These are phyloP conservation scores for Oryza longistaminata DNA, from an alignment of 176 grass and related monocot species.

Conservation along the genomic window DNA sequence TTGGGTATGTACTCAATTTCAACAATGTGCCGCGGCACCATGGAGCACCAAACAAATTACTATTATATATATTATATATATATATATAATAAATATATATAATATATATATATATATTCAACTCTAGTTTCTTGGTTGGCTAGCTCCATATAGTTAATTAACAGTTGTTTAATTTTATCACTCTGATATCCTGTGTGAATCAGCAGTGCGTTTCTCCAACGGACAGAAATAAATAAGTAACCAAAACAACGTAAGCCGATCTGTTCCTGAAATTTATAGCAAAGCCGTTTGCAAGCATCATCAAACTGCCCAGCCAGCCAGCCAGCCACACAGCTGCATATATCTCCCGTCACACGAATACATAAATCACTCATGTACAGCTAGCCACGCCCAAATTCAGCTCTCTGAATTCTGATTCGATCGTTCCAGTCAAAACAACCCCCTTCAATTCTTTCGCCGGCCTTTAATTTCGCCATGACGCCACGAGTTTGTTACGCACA, in stretches of 20 bases:
- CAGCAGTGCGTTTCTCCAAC: neutral
- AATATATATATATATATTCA: neutral
- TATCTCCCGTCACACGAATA: conserved; percentile 18
- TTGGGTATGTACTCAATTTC: no score
- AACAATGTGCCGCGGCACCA: no score
- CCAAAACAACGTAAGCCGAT: neutral
- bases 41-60: no score
- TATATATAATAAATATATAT: no score
- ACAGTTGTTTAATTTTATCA: neutral
- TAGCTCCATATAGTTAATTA: neutral
- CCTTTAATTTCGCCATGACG: conserved; percentile 17
- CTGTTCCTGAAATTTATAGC: conserved; percentile 5
- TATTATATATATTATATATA: no score
- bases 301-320: neutral
- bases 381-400: neutral
- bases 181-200: neutral
- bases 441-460: neutral
- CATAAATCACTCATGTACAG: neutral
- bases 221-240: neutral
- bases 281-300: conserved; percentile 18
- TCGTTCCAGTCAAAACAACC: neutral
- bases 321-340: neutral
- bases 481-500: neutral
- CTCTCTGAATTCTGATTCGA: neutral
- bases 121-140: neutral